Percentiles rank a stretch among this genome's conserved stretches.
Conservation (phyloP, 257 asterid species). For the Apocynum venetum region DNA sequence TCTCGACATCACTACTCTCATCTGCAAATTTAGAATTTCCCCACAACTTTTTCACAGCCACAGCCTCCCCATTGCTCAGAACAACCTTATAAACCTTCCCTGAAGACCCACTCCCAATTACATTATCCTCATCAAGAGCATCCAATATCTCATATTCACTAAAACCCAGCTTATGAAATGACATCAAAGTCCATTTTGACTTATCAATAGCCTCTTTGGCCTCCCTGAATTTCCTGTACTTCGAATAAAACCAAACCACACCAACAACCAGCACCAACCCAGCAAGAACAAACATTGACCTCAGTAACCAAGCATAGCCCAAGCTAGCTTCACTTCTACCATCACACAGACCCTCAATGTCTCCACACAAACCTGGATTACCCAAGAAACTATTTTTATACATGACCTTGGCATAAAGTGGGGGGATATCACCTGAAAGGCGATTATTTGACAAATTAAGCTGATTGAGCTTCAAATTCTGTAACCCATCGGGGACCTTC, state of each 20-base stretch:
- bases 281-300: slow-evolving; percentile 56
- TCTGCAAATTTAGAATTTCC: slow-evolving; percentile 48
- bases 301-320: slow-evolving; percentile 61
- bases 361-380: slow-evolving; percentile 83
- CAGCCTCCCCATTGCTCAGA: slow-evolving; percentile 66
- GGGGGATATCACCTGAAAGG: slow-evolving; percentile 81
- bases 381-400: slow-evolving; percentile 76
- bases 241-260: slow-evolving; percentile 59
- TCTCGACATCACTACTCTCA: slow-evolving; percentile 55
- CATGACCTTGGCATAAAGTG: slow-evolving; percentile 69
- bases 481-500: slow-evolving; percentile 58
- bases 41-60: slow-evolving; percentile 90
- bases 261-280: slow-evolving; percentile 62
- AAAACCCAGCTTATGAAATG: slow-evolving; percentile 85
- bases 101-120: slow-evolving; percentile 87
- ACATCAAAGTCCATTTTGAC: slow-evolving; percentile 94
- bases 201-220: slow-evolving; percentile 47
- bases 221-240: slow-evolving; percentile 47
- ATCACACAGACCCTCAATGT: slow-evolving; percentile 65
- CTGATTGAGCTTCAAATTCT: slow-evolving; percentile 87
- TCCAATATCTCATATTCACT: slow-evolving; percentile 76
- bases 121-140: slow-evolving; percentile 81
- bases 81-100: slow-evolving; percentile 98
- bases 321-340: slow-evolving; percentile 36
- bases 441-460: slow-evolving; percentile 74